Evolutionary conservation across 2,329 filamentous ascomycete genomes (phyloP).

Genomic region (Davidsoniella australis): DNA sequence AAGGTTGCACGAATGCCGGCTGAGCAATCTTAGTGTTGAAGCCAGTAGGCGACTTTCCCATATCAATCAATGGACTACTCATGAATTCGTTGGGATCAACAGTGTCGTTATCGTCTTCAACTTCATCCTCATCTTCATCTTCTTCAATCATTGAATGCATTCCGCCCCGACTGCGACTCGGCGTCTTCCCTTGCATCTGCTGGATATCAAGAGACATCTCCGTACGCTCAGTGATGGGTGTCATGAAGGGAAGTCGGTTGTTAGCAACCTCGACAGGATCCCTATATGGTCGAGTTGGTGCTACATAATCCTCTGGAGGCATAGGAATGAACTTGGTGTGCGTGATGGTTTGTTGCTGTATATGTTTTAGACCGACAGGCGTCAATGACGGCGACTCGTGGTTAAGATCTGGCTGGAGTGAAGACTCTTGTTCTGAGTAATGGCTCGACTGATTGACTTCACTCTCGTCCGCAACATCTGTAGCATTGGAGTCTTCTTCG

Average conservation of each 20-base stretch:
- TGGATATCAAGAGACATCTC: conserved; percentile 62
- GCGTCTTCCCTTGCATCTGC: conserved; percentile 54
- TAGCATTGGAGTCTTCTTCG: conserved; percentile 14
- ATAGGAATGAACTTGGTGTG: conserved; percentile 59
- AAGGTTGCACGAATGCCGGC: conserved; percentile 14
- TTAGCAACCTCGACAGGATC: conserved; percentile 68
- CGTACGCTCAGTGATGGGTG: conserved; percentile 88
- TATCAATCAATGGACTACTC: conserved; percentile 60
- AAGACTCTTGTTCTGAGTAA: conserved; percentile 9
- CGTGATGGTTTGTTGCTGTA: conserved; percentile 28
- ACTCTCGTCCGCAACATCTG: conserved; percentile 24
- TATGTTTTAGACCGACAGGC: not conserved
- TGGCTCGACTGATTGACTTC: conserved; percentile 18
- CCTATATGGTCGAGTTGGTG: conserved; percentile 62
- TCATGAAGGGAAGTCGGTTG: conserved; percentile 94
- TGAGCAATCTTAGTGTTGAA: conserved; percentile 26
- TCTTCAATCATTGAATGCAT: conserved; percentile 14
- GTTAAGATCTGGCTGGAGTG: not conserved
- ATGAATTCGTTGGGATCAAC: conserved; percentile 13
- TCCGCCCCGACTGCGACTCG: conserved; percentile 38
- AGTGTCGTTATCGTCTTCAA: conserved; percentile 18
- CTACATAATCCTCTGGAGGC: conserved; percentile 72
- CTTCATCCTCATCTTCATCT: conserved; percentile 19
- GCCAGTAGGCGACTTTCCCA: conserved; percentile 31
- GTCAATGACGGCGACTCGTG: not conserved